phyloP scores from a whole-genome alignment of 805 yeast genomes.

The Hanseniaspora hatyaiensis region DNA sequence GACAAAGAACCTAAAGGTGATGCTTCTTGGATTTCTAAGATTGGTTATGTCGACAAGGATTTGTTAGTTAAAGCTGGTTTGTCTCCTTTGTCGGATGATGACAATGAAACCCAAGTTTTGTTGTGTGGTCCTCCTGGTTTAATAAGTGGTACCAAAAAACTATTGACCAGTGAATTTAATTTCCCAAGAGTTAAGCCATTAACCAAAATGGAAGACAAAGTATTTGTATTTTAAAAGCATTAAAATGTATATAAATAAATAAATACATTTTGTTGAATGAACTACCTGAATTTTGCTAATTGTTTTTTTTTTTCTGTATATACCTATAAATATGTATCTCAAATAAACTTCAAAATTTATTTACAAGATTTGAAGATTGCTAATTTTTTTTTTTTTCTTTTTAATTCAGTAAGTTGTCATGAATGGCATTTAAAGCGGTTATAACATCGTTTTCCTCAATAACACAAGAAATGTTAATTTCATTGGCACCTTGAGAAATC shows the following conservation, averaged over 20 bases:
- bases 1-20: slow-evolving; percentile 49
- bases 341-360: no score
- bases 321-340: not conserved
- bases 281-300: not conserved
- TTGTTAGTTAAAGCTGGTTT: slow-evolving; percentile 56
- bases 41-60: slow-evolving; percentile 72
- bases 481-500: slow-evolving; percentile 98
- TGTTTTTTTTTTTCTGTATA: not conserved
- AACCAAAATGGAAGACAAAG: slow-evolving; percentile 80
- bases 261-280: no score
- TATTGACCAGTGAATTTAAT: slow-evolving; percentile 41
- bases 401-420: slow-evolving; percentile 42
- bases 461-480: slow-evolving; percentile 91
- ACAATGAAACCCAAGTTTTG: slow-evolving; percentile 42
- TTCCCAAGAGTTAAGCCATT: slow-evolving; percentile 77
- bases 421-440: slow-evolving; percentile 77
- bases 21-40: slow-evolving; percentile 61
- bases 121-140: slow-evolving; percentile 92
- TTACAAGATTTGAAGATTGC: no score
- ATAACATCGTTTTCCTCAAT: slow-evolving; percentile 72
- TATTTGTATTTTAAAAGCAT: slow-evolving; percentile 56
- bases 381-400: not conserved
- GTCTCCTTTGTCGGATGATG: slow-evolving; percentile 38
- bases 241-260: no score
- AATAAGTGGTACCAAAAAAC: slow-evolving; percentile 72